These are phyloP conservation scores for Sporisorium reilianum DNA, from an alignment of 1,284 basidiomycete genomes.

Conservation along the genomic window DNA sequence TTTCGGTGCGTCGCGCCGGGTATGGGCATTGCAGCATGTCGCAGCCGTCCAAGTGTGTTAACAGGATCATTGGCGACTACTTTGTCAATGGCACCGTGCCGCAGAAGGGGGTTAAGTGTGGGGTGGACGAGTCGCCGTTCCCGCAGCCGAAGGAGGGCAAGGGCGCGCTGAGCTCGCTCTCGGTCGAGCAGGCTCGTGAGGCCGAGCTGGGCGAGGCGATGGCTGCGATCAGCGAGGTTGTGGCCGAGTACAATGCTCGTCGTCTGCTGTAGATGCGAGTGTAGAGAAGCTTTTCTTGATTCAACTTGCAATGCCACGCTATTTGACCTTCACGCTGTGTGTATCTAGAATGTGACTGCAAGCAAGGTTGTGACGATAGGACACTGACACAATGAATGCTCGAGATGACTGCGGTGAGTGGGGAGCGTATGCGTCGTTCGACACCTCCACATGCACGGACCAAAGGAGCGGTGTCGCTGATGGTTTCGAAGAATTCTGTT, in stretches of 20 bases:
- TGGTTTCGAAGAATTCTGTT: background rate
- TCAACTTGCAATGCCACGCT: no score
- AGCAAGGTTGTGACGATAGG: no score
- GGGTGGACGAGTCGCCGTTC: conserved; percentile 38
- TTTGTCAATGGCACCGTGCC: conserved; percentile 54
- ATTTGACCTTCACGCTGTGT: background rate
- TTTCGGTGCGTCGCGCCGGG: conserved; percentile 39
- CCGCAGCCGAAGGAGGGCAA: conserved; percentile 33
- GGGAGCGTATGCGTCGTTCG: no score
- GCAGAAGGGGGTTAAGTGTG: conserved; percentile 41
- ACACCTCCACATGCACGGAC: conserved; percentile 31
- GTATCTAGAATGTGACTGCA: no score
- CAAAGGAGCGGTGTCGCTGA: background rate
- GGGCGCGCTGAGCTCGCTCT: conserved; percentile 9
- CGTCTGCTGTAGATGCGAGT: conserved; percentile 21
- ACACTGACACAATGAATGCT: no score
- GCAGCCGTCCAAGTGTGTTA: conserved; percentile 49
- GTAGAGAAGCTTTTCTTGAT: no score
- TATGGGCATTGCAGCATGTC: conserved; percentile 56
- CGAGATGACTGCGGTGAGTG: no score
- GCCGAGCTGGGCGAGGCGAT: conserved; percentile 28
- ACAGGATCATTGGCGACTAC: conserved; percentile 50
- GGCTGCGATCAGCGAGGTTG: conserved; percentile 33
- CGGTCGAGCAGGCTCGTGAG: conserved; percentile 21
- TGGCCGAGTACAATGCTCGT: conserved; percentile 28